Conservation (phyloP, 2,329 filamentous ascomycete genomes). For the Hypoxylon sp. region DNA sequence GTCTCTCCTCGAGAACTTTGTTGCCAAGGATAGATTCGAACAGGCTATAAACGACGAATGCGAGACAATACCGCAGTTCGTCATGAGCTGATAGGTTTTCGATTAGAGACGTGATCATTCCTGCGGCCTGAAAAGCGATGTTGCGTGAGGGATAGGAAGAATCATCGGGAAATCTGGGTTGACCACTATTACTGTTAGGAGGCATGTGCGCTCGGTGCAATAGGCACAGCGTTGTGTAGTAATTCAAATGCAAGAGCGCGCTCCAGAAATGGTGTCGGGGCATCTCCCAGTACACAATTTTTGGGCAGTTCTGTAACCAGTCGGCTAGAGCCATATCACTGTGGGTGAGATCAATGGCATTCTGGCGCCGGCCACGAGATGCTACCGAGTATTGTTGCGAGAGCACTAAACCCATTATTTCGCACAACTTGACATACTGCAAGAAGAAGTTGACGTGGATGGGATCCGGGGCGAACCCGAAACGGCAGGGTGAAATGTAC, state of each 20-base stretch:
- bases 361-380: conserved; percentile 87
- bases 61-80: conserved; percentile 89
- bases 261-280: conserved; percentile 96
- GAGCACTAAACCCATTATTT: conserved; percentile 97
- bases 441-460: conserved; percentile 98
- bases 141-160: conserved; percentile 91
- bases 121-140: conserved; percentile 96
- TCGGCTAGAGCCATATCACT: conserved; percentile 98
- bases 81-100: conserved; percentile 87
- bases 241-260: conserved; percentile 92
- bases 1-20: conserved; percentile 88
- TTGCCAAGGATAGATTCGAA: conserved; percentile 98
- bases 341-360: conserved; percentile 94
- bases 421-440: conserved; percentile 96
- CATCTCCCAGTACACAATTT: conserved; percentile 93
- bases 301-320: conserved; percentile 97
- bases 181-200: conserved; percentile 70
- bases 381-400: conserved; percentile 98
- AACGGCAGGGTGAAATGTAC: no score
- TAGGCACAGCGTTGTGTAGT: conserved; percentile 97
- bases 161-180: conserved; percentile 77
- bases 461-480: conserved; percentile 84
- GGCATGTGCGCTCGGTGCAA: conserved; percentile 97
- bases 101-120: conserved; percentile 96
- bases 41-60: conserved; percentile 95